phyloP scores from a whole-genome alignment of 2,329 filamentous ascomycete genomes.

The Colletotrichum caudatum region DNA sequence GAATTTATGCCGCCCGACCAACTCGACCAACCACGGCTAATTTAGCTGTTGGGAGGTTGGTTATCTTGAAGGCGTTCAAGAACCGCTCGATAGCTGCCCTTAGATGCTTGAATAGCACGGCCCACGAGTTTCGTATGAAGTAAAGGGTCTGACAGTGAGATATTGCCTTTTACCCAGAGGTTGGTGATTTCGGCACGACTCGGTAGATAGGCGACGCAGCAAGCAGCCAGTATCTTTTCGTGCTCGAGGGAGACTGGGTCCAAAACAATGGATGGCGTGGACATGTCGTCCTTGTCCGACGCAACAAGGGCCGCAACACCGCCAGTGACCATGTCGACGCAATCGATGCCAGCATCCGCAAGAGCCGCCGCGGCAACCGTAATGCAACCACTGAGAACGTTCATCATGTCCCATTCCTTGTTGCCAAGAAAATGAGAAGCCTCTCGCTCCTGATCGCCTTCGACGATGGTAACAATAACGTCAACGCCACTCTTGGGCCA shows the following conservation, averaged over 20 bases:
- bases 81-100: constrained; percentile 46
- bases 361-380: constrained; percentile 94
- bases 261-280: constrained; percentile 65
- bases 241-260: constrained; percentile 89
- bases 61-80: constrained; percentile 34
- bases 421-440: constrained; percentile 61
- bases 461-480: constrained; percentile 90
- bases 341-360: constrained; percentile 95
- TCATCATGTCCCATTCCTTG: constrained; percentile 89
- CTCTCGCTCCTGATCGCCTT: constrained; percentile 86
- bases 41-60: constrained; percentile 22
- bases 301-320: constrained; percentile 86
- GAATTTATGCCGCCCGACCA: constrained; percentile 8
- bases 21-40: background rate
- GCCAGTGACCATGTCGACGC: constrained; percentile 88
- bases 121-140: constrained; percentile 53
- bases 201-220: constrained; percentile 90
- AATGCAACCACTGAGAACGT: constrained; percentile 89
- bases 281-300: constrained; percentile 41
- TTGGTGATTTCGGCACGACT: constrained; percentile 92
- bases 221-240: constrained; percentile 80
- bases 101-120: constrained; percentile 57
- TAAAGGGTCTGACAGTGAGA: constrained; percentile 56
- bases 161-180: constrained; percentile 87
- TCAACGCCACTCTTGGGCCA: constrained; percentile 99